Percentiles rank a stretch among this genome's conserved stretches.
These are phyloP conservation scores for Talaromyces adpressus DNA, from an alignment of 495 filamentous ascomycete species.

Conservation along the genomic window DNA sequence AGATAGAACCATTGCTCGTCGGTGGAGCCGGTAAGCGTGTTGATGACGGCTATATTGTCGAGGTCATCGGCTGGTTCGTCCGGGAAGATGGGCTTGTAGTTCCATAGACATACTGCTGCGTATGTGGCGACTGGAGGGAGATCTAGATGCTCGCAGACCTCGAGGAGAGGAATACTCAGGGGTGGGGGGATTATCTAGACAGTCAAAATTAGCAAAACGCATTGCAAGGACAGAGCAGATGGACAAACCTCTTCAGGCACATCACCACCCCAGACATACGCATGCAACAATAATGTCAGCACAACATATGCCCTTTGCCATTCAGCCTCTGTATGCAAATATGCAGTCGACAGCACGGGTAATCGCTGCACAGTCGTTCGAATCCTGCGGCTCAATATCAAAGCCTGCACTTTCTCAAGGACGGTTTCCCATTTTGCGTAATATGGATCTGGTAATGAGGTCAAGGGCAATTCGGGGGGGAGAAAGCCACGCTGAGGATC, in stretches of 20 bases:
- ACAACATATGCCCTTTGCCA: slow-evolving; percentile 89
- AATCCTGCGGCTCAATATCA: slow-evolving; percentile 77
- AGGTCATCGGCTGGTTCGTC: slow-evolving; percentile 74
- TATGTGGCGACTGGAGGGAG: slow-evolving; percentile 94
- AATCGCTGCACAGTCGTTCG: slow-evolving; percentile 68
- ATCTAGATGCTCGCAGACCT: slow-evolving; percentile 73
- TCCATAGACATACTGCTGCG: slow-evolving; percentile 87
- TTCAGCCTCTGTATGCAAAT: slow-evolving; percentile 74
- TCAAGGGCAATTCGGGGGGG: slow-evolving; percentile 71
- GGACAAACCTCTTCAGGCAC: slow-evolving; percentile 62
- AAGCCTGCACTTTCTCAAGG: slow-evolving; percentile 72
- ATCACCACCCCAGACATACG: slow-evolving; percentile 92
- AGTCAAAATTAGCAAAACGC: slow-evolving; percentile 12
- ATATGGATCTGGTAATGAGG: slow-evolving; percentile 75
- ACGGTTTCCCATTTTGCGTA: slow-evolving; percentile 91
- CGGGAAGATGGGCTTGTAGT: slow-evolving; percentile 82
- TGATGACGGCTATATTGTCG: slow-evolving; percentile 75
- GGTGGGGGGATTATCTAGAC: slow-evolving; percentile 72
- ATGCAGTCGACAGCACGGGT: slow-evolving; percentile 71
- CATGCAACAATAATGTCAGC: slow-evolving; percentile 82
- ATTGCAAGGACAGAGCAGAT: not conserved
- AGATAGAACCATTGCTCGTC: slow-evolving; percentile 99
- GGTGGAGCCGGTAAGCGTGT: slow-evolving; percentile 88
- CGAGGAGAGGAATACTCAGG: slow-evolving; percentile 74
- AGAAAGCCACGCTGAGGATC: slow-evolving; percentile 85